Evolutionary conservation across 2,329 filamentous ascomycete species (phyloP).

Genomic region (Paraconiothyrium sp.): DNA sequence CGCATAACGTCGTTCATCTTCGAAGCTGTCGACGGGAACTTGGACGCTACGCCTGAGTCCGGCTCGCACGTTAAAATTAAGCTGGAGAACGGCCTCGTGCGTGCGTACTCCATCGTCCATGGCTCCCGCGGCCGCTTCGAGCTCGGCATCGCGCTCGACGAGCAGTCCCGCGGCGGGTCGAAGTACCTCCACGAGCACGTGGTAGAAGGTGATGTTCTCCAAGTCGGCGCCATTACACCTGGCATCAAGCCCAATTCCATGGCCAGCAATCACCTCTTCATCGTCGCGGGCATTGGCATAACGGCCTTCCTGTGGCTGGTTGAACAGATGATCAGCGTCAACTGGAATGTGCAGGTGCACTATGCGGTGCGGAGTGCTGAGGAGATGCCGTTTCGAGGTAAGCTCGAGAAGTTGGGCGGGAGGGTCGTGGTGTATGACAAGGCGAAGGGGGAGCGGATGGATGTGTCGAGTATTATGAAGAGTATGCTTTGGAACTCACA

Average conservation of each 20-base stretch:
- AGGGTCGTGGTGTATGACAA: conserved; percentile 9
- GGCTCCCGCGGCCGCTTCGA: conserved; percentile 10
- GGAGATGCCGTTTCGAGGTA: conserved; percentile 7
- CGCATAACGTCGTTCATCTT: conserved; percentile 8
- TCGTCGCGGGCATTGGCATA: conserved; percentile 15
- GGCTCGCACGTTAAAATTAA: conserved; percentile 12
- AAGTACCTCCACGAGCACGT: conserved; percentile 11
- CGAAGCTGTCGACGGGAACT: not conserved
- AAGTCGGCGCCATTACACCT: conserved; percentile 4
- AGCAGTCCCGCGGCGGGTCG: conserved; percentile 8
- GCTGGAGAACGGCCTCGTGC: conserved; percentile 4
- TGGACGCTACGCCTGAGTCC: not conserved
- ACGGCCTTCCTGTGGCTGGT: conserved; percentile 16
- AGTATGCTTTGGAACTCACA: conserved; percentile 7
- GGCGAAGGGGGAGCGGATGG: conserved; percentile 7
- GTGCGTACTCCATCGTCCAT: conserved; percentile 9
- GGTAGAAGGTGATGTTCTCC: conserved; percentile 5
- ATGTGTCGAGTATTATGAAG: not conserved
- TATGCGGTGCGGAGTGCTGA: conserved; percentile 11
- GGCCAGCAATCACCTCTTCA: conserved; percentile 16
- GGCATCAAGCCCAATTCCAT: conserved; percentile 9
- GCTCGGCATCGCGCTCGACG: conserved; percentile 16
- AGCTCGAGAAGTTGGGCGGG: not conserved
- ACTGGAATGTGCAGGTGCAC: conserved; percentile 13
- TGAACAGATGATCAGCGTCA: conserved; percentile 4